Conservation (phyloP, 1,284 basidiomycete genomes). For the Ustilago crameri region DNA sequence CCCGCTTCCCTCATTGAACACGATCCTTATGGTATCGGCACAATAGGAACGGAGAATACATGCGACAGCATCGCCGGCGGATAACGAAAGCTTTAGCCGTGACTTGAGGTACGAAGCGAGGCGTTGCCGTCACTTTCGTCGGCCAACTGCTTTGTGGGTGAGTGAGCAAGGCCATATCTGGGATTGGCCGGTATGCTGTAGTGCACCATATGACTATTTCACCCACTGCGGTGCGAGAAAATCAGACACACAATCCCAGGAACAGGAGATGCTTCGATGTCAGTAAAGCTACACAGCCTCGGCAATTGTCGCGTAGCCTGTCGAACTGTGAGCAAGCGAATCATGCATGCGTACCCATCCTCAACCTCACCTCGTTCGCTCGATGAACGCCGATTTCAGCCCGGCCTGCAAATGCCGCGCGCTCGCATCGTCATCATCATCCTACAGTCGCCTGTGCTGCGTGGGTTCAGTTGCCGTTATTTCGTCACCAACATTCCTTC, state of each 20-base stretch:
- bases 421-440: conserved; percentile 13
- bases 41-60: too few species aligned
- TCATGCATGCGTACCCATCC: neutral
- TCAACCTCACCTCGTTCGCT: neutral
- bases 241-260: too few species aligned
- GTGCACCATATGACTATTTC: too few species aligned
- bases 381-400: neutral
- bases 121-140: too few species aligned
- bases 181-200: too few species aligned
- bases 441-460: conserved; percentile 7
- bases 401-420: neutral
- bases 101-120: neutral
- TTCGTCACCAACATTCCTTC: conserved; percentile 12
- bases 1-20: too few species aligned
- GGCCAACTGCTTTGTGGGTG: neutral
- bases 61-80: neutral
- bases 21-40: too few species aligned
- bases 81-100: neutral
- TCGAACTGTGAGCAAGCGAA: conserved; percentile 7
- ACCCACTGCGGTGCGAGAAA: too few species aligned
- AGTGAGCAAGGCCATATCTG: too few species aligned
- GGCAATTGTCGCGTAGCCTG: conserved; percentile 20
- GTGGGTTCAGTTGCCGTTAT: neutral
- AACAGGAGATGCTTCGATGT: conserved; percentile 6
- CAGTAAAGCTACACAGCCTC: conserved; percentile 13